Base-by-base conservation (phyloP, 345 rosid genomes). In the Brassica carinata region DNA sequence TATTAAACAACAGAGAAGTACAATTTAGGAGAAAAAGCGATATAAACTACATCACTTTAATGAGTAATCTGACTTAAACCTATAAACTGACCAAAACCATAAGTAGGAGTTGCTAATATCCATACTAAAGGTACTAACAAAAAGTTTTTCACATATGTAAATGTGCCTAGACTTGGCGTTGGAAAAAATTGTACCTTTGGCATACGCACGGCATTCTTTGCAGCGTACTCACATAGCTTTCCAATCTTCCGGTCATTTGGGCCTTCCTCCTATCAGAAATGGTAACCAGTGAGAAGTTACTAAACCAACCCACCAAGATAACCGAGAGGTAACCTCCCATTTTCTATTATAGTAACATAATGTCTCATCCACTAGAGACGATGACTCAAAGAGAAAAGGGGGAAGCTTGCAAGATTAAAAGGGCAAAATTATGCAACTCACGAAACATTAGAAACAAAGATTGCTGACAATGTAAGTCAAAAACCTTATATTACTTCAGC, bases 181-280 rank as follows among this genome's bases (percentile, higher is more conserved):
- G 30, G 75, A 79, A n/a, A n/a, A n/a, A n/a, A n/a, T n/a, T n/a
- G n/a, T 90, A 96, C 99, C 97, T 88, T 92, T 3, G 99, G 99
- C 77, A 96, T 88, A 65, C 97, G 97, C 77, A 96, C 79, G 75
- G 98, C 94, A 70, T 96, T 94, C 84, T 87, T 96, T 66, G 89
- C 85, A 78, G 94, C 98, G 84, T 96, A 96, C 80, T 96, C 98
- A 83, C 99, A 96, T 29, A 96, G 88, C 85, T 92, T 96, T 73
- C 90, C 92, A 18, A 96, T 94, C 85, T 87, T 94, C 76, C 98
- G 84, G 64, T 94, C 99, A 85, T 92, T 94, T 38, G 92, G 94
- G 71, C 88, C 98, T 83, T 94, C 97, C 14, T 87, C 97, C 98
- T 96, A 84, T 76, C 82, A 86, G 68, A 75, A 67, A 71, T 69